Percentiles rank a stretch among this genome's conserved stretches.
These are phyloP conservation scores for Pisolithus tinctorius DNA, from an alignment of 768 basidiomycete genomes.

Conservation along the genomic window DNA sequence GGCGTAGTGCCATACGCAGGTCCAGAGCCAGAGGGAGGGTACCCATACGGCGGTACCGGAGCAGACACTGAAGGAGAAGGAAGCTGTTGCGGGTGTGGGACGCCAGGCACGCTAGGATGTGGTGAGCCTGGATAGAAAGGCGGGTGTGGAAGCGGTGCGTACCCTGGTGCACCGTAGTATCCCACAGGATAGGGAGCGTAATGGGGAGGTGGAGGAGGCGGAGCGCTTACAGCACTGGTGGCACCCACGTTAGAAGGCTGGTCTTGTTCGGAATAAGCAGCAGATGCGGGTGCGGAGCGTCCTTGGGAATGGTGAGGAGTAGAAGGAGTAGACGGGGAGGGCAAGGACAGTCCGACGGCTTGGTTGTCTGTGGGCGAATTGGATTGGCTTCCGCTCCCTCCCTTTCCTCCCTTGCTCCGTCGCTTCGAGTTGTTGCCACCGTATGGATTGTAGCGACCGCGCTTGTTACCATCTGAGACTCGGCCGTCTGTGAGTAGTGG, in stretches of 20 bases:
- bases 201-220: constrained; percentile 16
- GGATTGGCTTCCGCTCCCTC: constrained; percentile 22
- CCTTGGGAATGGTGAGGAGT: constrained; percentile 13
- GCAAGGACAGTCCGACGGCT: constrained; percentile 7
- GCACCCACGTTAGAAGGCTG: neutral
- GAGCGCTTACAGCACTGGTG: neutral
- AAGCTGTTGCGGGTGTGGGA: constrained; percentile 18
- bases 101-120: constrained; percentile 11
- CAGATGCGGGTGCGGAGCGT: constrained; percentile 10
- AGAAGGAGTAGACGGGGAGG: constrained; percentile 27
- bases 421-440: constrained; percentile 26
- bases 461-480: constrained; percentile 36
- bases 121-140: constrained; percentile 10
- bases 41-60: constrained; percentile 13
- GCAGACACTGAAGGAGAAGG: neutral
- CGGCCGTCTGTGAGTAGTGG: constrained; percentile 46
- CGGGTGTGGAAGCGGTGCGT: constrained; percentile 1
- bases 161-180: constrained; percentile 28
- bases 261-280: neutral
- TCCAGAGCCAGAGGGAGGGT: constrained; percentile 14
- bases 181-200: constrained; percentile 28
- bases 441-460: constrained; percentile 41
- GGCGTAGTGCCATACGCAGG: constrained; percentile 12
- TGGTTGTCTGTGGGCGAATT: constrained; percentile 26
- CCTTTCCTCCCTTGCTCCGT: constrained; percentile 28